Conservation (phyloP, 169 alveolate species). For the Plasmodium chabaudi region DNA sequence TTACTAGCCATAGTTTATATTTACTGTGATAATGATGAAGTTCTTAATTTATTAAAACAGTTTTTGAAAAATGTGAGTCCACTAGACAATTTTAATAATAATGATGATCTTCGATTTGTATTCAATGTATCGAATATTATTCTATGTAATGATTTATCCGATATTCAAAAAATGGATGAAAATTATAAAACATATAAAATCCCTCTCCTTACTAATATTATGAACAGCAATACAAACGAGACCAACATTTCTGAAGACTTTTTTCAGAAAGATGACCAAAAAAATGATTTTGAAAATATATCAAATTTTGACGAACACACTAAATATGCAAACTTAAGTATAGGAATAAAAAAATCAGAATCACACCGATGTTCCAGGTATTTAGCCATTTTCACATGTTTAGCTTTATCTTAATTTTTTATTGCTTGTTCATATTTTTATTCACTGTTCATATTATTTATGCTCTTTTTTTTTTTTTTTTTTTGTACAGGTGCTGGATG, state of each 20-base stretch:
- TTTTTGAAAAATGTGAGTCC: slow-evolving; percentile 33
- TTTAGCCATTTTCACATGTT: neutral
- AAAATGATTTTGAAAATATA: slow-evolving; percentile 8
- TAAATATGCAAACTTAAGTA: slow-evolving; percentile 23
- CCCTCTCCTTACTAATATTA: slow-evolving; percentile 11
- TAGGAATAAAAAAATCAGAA: slow-evolving; percentile 34
- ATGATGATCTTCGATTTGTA: slow-evolving; percentile 72
- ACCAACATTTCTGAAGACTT: slow-evolving; percentile 12
- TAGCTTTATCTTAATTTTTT: slow-evolving; percentile 3
- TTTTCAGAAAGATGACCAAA: slow-evolving; percentile 6
- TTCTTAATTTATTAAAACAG: slow-evolving; percentile 24
- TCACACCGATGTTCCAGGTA: slow-evolving; percentile 51
- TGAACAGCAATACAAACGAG: neutral
- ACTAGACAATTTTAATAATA: slow-evolving; percentile 21
- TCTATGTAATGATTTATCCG: slow-evolving; percentile 29
- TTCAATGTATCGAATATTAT: slow-evolving; percentile 64
- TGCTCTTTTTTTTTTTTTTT: slow-evolving; percentile 1
- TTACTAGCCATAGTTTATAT: slow-evolving; percentile 46
- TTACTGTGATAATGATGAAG: slow-evolving; percentile 5
- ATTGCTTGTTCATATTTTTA: neutral
- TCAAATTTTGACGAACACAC: slow-evolving; percentile 5
- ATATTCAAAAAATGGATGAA: slow-evolving; percentile 18
- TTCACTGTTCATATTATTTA: neutral
- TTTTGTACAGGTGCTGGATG: slow-evolving; percentile 65
- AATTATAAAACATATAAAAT: slow-evolving; percentile 50